These are phyloP conservation scores for Guadua angustifolia DNA, from an alignment of 176 grass and related monocot genomes.

Conservation along the genomic window DNA sequence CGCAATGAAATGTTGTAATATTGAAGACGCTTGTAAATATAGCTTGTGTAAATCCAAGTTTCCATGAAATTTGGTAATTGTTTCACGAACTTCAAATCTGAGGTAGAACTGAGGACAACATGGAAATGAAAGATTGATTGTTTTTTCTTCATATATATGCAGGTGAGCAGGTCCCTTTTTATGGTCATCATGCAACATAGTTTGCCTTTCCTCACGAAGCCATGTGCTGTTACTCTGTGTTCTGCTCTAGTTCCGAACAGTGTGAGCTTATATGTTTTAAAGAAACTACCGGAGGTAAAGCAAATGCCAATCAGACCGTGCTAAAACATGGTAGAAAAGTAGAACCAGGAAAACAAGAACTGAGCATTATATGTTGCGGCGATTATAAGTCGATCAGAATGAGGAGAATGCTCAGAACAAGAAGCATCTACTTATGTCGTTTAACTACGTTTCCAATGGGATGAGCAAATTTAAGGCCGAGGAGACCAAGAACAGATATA, in stretches of 20 bases:
- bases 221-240: neutral
- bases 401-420: neutral
- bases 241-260: neutral
- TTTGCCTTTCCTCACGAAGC: neutral
- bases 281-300: neutral
- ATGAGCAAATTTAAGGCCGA: neutral
- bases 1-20: constrained; percentile 16
- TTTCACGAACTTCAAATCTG: constrained; percentile 17
- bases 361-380: neutral
- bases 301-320: neutral
- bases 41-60: constrained; percentile 38
- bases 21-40: constrained; percentile 47
- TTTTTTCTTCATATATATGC: constrained; percentile 7
- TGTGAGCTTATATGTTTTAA: neutral
- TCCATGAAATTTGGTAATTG: constrained; percentile 12
- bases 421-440: neutral
- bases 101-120: constrained; percentile 24
- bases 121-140: neutral
- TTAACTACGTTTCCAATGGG: neutral
- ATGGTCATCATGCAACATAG: neutral
- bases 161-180: neutral
- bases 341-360: neutral
- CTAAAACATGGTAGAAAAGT: constrained; percentile 6
- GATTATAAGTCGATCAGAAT: neutral
- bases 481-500: neutral